These are phyloP conservation scores for Iberis amara DNA, from an alignment of 441 rosid species.

Conservation along the genomic window DNA sequence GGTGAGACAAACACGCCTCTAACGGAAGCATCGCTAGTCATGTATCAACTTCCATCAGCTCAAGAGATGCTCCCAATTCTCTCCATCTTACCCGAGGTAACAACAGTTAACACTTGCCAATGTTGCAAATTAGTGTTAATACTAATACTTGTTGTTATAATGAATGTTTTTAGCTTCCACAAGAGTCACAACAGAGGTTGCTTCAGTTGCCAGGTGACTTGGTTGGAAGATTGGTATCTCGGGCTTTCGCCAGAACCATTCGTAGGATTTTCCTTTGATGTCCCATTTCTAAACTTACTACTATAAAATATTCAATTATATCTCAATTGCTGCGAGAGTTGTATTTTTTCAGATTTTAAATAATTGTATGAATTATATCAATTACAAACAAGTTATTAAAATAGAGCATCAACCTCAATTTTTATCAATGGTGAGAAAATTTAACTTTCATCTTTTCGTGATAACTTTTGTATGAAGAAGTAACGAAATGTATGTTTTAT, in stretches of 20 bases:
- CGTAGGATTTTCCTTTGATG: slow-evolving; percentile 61
- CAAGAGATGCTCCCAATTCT: slow-evolving; percentile 63
- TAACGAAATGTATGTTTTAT: no score
- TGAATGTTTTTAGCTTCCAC: slow-evolving; percentile 60
- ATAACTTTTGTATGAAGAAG: no score
- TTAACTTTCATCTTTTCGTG: no score
- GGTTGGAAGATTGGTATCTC: slow-evolving; percentile 65
- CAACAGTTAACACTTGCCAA: slow-evolving; percentile 8
- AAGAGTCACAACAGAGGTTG: slow-evolving; percentile 67
- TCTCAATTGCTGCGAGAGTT: no score
- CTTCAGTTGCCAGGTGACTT: slow-evolving; percentile 73
- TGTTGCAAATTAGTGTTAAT: neutral
- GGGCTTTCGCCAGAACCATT: slow-evolving; percentile 74
- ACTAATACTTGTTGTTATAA: neutral
- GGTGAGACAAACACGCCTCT: slow-evolving; percentile 32
- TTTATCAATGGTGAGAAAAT: no score
- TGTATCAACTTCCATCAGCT: slow-evolving; percentile 53
- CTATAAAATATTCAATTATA: neutral
- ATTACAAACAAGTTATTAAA: no score
- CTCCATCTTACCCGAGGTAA: slow-evolving; percentile 75
- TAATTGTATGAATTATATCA: no score
- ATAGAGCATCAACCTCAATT: no score
- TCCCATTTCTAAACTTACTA: slow-evolving; percentile 8
- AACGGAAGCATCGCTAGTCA: slow-evolving; percentile 37
- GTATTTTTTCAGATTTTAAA: no score